phyloP scores from a whole-genome alignment of 805 yeast genomes.

The Ogataea parapolymorpha region DNA sequence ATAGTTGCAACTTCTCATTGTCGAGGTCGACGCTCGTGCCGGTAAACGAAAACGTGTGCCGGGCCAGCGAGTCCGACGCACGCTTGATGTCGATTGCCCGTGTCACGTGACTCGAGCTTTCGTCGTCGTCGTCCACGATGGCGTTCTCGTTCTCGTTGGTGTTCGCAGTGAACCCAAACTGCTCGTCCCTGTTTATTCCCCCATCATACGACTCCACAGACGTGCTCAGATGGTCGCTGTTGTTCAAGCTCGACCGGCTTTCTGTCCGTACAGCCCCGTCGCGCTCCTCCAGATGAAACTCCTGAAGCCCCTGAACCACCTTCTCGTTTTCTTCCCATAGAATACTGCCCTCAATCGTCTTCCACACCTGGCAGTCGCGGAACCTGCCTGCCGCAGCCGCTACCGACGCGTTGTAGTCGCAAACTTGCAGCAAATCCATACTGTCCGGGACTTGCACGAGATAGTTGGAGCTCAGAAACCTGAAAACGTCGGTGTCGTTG shows the following conservation, averaged over 20 bases:
- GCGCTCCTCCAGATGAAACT: conserved; percentile 9
- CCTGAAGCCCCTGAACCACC: conserved; percentile 17
- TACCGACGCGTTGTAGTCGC: conserved; percentile 53
- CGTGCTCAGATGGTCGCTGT: conserved; percentile 23
- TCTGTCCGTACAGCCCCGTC: conserved; percentile 19
- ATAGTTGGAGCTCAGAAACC: conserved; percentile 48
- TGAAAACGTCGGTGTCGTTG: conserved; percentile 43
- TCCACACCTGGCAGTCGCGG: conserved; percentile 65
- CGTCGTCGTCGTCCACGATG: conserved; percentile 25
- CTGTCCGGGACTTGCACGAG: conserved; percentile 45
- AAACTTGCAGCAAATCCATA: conserved; percentile 49
- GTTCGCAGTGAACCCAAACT: neutral
- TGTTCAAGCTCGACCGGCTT: conserved; percentile 21
- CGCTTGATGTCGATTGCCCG: conserved; percentile 21
- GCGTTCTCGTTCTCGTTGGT: conserved; percentile 23
- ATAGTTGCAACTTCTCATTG: conserved; percentile 29
- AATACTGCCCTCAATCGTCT: conserved; percentile 49
- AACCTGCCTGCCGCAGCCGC: conserved; percentile 49
- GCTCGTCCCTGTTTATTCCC: neutral
- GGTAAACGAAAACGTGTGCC: conserved; percentile 30
- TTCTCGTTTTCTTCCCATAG: conserved; percentile 28
- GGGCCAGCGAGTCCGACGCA: conserved; percentile 11
- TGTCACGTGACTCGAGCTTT: conserved; percentile 4
- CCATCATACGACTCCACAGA: conserved; percentile 17
- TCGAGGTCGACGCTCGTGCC: conserved; percentile 35